These are phyloP conservation scores for Bruguiera parviflora DNA, from an alignment of 345 rosid genomes.

Conservation along the genomic window DNA sequence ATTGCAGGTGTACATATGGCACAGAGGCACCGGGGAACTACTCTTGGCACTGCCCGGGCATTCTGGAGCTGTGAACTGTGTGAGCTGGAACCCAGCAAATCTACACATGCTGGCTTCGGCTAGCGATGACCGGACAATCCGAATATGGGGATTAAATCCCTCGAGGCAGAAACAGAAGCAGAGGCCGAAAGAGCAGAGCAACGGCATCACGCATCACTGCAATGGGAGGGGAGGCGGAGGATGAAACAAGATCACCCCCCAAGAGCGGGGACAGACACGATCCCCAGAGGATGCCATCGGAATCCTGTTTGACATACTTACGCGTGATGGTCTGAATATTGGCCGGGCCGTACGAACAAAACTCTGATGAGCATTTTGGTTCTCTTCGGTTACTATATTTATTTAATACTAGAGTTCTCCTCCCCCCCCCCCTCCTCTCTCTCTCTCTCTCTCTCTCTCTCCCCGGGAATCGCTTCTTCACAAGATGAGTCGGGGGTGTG, in stretches of 20 bases:
- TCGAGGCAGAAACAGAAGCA: constrained; percentile 23
- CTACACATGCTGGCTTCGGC: constrained; percentile 49
- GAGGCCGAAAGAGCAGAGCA: constrained; percentile 17
- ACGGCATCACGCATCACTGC: constrained; percentile 39
- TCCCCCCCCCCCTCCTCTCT: too few relatives aligned
- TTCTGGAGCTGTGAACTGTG: constrained; percentile 56
- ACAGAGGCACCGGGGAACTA: constrained; percentile 45
- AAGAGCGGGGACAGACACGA: neutral
- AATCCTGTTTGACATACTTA: too few relatives aligned
- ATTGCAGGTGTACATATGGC: constrained; percentile 66
- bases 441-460: too few relatives aligned
- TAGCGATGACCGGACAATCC: constrained; percentile 52
- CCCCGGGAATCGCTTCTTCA: too few relatives aligned
- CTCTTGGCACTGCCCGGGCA: constrained; percentile 55
- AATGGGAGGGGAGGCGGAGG: constrained; percentile 31
- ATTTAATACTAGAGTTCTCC: too few relatives aligned
- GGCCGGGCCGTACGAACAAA: too few relatives aligned
- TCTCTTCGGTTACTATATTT: too few relatives aligned
- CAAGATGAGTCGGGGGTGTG: too few relatives aligned
- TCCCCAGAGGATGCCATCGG: too few relatives aligned
- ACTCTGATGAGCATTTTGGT: too few relatives aligned
- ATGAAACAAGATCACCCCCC: too few relatives aligned
- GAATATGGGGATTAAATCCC: constrained; percentile 57
- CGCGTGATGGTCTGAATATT: too few relatives aligned
- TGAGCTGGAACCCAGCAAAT: constrained; percentile 48